Evolutionary conservation across 352 stramenopile species (phyloP), one percentile per base, ranked within the genome.

Genomic region (Pythium biforme): DNA sequence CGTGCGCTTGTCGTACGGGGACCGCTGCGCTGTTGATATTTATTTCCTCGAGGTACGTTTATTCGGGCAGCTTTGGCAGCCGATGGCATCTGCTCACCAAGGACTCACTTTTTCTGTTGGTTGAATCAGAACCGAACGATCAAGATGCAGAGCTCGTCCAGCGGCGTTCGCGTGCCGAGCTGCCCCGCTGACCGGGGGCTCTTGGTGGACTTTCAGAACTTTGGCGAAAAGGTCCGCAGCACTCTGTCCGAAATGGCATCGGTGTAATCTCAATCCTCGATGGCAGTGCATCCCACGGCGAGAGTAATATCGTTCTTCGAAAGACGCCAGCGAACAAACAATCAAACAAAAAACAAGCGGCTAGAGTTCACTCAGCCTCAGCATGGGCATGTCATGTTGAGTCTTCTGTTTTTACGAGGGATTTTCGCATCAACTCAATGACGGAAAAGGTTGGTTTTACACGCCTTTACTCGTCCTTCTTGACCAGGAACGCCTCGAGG

Each of bases 21-120:
- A 95, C 60, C 83, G 86, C 25, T 93, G 81, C 69, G 86, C 82
- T 55, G 84, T 95, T 73, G 86, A 95, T 90, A 90, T 95, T 88
- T 93, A 90, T 90, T 95, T 95, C 55, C 76, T 95, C 63, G 81
- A 93, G 86, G 86, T 93, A 70, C 34, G 71, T 53, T 20, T 53
- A 14, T 10, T 20, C 15, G n/a, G 14, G n/a, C 8, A 8, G 12
- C 14, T 43, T 4, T 43, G 37, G 37, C n/a, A n/a, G 37, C 6
- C 12, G 17, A 20, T 43, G 6, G n/a, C n/a, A 20, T 19, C 14
- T n/a, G 19, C 9, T 43, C 15, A n/a, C 17, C 11, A 6, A n/a
- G n/a, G 6, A n/a, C 37, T 43, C 9, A 37, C 12, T 12, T n/a
- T 43, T 43, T 43, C 11, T 52, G 1, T 37, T 47, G 45, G 15